Percentiles rank a stretch among this genome's conserved stretches.
Conservation (phyloP, 73 alveolate species). For the Strombidium stylifer region DNA sequence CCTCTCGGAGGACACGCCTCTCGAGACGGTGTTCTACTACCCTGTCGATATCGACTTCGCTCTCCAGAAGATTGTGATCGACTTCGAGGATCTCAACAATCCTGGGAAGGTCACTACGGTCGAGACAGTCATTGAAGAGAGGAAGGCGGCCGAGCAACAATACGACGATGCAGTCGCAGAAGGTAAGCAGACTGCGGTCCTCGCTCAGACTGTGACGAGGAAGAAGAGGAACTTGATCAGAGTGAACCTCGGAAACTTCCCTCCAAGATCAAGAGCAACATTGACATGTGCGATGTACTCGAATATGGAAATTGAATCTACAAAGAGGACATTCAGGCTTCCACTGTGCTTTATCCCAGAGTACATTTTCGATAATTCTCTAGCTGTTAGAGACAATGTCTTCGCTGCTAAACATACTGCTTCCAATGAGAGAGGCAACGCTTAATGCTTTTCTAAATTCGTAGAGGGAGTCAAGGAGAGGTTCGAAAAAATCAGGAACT, state of each 20-base stretch:
- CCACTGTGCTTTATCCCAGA: constrained; percentile 31
- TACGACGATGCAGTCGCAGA: constrained; percentile 58
- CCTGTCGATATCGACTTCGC: constrained; percentile 34
- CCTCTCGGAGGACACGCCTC: constrained; percentile 38
- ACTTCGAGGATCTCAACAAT: too few species aligned
- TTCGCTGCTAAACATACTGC: too few species aligned
- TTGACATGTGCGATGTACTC: constrained; percentile 7
- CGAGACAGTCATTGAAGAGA: constrained; percentile 38
- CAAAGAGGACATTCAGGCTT: constrained; percentile 26
- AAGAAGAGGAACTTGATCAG: constrained; percentile 24
- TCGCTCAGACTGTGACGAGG: constrained; percentile 34
- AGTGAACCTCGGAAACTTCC: constrained; percentile 57
- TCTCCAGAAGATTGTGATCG: constrained; percentile 25
- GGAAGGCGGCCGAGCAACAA: constrained; percentile 24
- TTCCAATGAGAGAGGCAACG: too few species aligned
- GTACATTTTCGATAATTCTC: too few species aligned
- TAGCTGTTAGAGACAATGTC: too few species aligned
- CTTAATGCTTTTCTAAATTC: too few species aligned
- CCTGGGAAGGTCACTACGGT: constrained; percentile 18
- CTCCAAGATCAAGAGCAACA: constrained; percentile 26
- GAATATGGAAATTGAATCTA: constrained; percentile 38
- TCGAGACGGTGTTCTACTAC: constrained; percentile 47
- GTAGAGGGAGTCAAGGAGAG: too few species aligned
- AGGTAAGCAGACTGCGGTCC: constrained; percentile 61
- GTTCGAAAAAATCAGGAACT: too few species aligned